phyloP scores from a whole-genome alignment of 1,284 basidiomycete genomes.

The Dichomitus squalens region DNA sequence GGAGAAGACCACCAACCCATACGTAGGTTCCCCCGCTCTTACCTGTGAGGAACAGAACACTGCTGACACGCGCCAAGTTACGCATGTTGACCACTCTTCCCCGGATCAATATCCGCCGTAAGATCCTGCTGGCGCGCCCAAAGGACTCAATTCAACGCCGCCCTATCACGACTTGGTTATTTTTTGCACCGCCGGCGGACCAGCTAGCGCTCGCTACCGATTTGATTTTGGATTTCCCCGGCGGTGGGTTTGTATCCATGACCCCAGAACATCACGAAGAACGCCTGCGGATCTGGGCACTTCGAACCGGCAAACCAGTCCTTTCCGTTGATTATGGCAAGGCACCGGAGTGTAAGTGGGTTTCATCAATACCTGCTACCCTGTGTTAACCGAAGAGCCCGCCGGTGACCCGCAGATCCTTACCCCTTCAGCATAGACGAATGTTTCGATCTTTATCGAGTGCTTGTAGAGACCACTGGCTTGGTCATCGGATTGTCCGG shows the following conservation, averaged over 20 bases:
- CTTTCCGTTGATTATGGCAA: conserved; percentile 94
- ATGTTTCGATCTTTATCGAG: conserved; percentile 86
- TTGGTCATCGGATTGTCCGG: conserved; percentile 85
- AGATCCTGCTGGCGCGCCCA: conserved; percentile 84
- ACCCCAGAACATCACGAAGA: conserved; percentile 95
- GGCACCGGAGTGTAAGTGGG: conserved; percentile 85
- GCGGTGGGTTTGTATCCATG: conserved; percentile 97
- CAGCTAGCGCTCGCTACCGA: conserved; percentile 75
- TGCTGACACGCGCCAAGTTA: conserved; percentile 48
- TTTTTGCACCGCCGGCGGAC: conserved; percentile 74
- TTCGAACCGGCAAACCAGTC: conserved; percentile 78
- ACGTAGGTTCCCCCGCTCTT: conserved; percentile 49
- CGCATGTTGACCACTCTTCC: conserved; percentile 65
- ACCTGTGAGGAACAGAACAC: conserved; percentile 7
- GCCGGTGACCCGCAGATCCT: conserved; percentile 60
- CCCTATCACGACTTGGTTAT: conserved; percentile 85
- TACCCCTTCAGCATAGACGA: conserved; percentile 97
- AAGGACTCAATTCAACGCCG: conserved; percentile 73
- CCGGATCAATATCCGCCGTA: conserved; percentile 68
- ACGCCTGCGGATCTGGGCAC: conserved; percentile 86
- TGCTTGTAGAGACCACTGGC: conserved; percentile 82
- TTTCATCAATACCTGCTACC: not conserved
- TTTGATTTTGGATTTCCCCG: conserved; percentile 90
- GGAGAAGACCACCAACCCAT: conserved; percentile 96
- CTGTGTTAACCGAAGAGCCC: conserved; percentile 6